Percentiles rank a stretch among this genome's conserved stretches.
Conservation (phyloP, 768 basidiomycete species). For the Leccinum barrowsii region DNA sequence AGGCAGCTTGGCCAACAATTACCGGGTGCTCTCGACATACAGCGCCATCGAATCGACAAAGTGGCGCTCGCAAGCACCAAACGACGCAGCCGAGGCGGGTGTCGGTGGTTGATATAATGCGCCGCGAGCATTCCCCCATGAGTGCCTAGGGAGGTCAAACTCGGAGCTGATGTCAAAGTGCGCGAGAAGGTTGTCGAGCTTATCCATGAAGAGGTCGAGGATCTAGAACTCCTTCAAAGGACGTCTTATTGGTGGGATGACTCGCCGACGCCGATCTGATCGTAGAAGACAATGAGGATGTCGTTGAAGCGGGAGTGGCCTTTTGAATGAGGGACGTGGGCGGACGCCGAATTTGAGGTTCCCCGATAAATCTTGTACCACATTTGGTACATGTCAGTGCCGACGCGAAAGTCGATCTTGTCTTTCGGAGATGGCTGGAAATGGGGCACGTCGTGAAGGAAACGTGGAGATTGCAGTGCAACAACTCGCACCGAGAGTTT, state of each 20-base stretch:
- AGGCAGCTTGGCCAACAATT: slow-evolving; percentile 29
- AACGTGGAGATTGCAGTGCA: no score
- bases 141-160: slow-evolving; percentile 53
- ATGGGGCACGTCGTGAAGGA: no score
- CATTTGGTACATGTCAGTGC: no score
- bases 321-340: no score
- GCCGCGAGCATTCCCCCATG: slow-evolving; percentile 54
- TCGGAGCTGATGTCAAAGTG: slow-evolving; percentile 37
- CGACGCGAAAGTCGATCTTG: no score
- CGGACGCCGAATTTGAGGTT: no score
- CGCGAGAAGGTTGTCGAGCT: slow-evolving; percentile 35
- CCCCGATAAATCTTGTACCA: no score
- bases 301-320: slow-evolving; percentile 14
- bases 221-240: slow-evolving; percentile 37
- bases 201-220: slow-evolving; percentile 44
- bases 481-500: no score
- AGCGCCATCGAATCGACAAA: slow-evolving; percentile 26
- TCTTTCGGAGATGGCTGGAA: no score
- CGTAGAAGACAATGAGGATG: slow-evolving; percentile 45
- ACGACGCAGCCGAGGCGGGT: slow-evolving; percentile 38
- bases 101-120: slow-evolving; percentile 36
- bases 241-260: slow-evolving; percentile 9
- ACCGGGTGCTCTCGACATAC: slow-evolving; percentile 25
- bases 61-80: slow-evolving; percentile 34
- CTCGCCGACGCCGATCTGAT: no score